A percentile compares a stretch with the other conserved stretches of the same genome.
Conservation (phyloP, 2,329 filamentous ascomycete genomes). For the Claviceps sp. region DNA sequence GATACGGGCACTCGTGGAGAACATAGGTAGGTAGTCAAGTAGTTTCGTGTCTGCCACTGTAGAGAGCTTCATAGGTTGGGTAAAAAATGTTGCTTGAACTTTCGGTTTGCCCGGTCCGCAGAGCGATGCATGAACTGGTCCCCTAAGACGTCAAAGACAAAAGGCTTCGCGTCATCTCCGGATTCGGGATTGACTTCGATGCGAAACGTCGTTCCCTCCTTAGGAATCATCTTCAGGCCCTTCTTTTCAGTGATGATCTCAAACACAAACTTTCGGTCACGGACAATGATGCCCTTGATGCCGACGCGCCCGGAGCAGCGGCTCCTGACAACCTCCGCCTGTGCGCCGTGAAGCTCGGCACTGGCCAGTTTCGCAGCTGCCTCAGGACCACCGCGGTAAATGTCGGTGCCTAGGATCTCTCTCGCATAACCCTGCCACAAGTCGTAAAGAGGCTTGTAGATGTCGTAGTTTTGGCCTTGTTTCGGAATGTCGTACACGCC, state of each 20-base stretch:
- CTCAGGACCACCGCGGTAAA: conserved; percentile 39
- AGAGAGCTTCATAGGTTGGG: conserved; percentile 1
- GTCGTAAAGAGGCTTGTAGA: conserved; percentile 63
- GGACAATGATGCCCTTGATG: conserved; percentile 71
- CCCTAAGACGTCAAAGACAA: conserved; percentile 77
- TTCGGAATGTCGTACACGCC: conserved; percentile 64
- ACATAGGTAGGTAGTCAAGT: not conserved
- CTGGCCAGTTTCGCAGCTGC: conserved; percentile 65
- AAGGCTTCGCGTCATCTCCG: conserved; percentile 13
- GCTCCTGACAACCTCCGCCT: conserved; percentile 70
- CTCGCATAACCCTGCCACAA: conserved; percentile 80
- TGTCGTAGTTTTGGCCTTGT: conserved; percentile 46
- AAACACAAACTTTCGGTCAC: conserved; percentile 77
- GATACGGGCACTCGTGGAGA: not conserved
- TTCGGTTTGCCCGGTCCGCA: conserved; percentile 75
- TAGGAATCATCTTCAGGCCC: conserved; percentile 67
- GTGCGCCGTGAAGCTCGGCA: conserved; percentile 83
- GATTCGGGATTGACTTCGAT: conserved; percentile 46
- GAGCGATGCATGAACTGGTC: conserved; percentile 75
- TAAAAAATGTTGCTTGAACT: conserved; percentile 78
- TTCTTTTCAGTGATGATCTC: conserved; percentile 65
- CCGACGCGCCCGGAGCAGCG: conserved; percentile 72
- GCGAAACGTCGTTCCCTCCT: conserved; percentile 77
- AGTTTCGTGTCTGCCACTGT: not conserved
- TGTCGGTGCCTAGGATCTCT: conserved; percentile 57